Base-by-base conservation (phyloP, 2,329 filamentous ascomycete species). In the Ascochyta fabae region DNA sequence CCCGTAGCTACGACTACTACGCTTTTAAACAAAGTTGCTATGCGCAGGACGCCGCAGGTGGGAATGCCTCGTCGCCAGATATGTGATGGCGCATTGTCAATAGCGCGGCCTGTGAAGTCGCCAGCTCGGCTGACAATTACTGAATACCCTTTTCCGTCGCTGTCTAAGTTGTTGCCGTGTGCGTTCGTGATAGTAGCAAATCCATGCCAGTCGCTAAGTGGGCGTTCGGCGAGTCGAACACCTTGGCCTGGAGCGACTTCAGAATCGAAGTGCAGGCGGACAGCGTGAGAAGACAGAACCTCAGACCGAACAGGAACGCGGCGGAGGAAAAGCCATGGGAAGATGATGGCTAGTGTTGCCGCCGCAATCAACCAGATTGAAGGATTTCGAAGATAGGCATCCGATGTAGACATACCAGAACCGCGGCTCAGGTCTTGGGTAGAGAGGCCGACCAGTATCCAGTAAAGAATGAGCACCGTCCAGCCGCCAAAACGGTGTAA, bases 281-380 rank as follows among this genome's bases (percentile, higher is more conserved):
- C 79, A 43, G 90, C 90, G 74, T 94, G 91, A 35, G 82, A 74
- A 0, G 91, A 95, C 12, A 95, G 84, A 4, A 83, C 79, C 71
- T 93, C 88, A 10, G 88, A 81, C 22, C 83, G 78, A 48, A 94
- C 87, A 9, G 80, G 75, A 26, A 91, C 85, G 61, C 85, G 87
- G 51, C 89, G 86, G 16, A 95, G 84, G 59, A 85, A 83, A 1
- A 89, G 69, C 90, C 91, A 96, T 0, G 91, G 89, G 49, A 89
- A 87, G 40, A 89, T 80, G 64, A 94, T 84, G 61, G 88, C 85
- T 41, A 82, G 69, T 1, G 90, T 91, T 41, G 87, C 86, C 35
- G 85, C 73, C 23, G 86, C 67, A n/a, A 95, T 79, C 61, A 92
- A 83, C 88, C 90, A 95, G 69, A 94, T 84, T 1, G 65, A 60